Evolutionary conservation across 129 eudicot species (phyloP).

Genomic region (Kitagawia praeruptora): DNA sequence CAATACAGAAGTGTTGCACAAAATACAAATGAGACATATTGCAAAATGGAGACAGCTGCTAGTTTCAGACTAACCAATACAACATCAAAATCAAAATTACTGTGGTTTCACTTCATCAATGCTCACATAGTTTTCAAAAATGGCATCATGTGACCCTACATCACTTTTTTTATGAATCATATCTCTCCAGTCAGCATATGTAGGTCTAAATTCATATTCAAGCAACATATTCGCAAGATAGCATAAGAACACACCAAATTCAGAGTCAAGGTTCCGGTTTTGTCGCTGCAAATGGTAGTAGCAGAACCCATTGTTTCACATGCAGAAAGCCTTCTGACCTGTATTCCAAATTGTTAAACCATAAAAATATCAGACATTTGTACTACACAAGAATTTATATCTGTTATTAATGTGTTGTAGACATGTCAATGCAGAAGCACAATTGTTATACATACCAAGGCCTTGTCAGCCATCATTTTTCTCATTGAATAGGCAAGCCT

Average conservation of each 20-base stretch:
- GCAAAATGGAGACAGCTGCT: neutral
- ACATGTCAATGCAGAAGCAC: neutral
- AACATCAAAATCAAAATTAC: neutral
- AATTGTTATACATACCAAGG: constrained; percentile 51
- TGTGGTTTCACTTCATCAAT: neutral
- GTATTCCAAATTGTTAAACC: neutral
- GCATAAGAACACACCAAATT: constrained; percentile 40
- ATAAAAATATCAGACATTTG: neutral
- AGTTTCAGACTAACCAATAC: neutral
- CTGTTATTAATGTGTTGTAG: neutral
- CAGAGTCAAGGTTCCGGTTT: constrained; percentile 13
- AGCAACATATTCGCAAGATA: constrained; percentile 6
- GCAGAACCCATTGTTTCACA: constrained; percentile 19
- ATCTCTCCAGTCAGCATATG: neutral
- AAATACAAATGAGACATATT: neutral
- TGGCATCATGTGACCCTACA: neutral
- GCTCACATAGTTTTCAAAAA: neutral
- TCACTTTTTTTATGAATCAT: neutral
- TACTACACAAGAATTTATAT: neutral
- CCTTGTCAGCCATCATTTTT: constrained; percentile 95
- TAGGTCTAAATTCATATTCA: neutral
- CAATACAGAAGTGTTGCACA: neutral
- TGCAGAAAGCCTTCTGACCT: constrained; percentile 17
- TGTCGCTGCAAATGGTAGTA: constrained; percentile 14
- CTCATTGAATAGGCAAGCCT: constrained; percentile 98